Conservation (phyloP, 208 protist species). For the Crithidia mellificae region DNA sequence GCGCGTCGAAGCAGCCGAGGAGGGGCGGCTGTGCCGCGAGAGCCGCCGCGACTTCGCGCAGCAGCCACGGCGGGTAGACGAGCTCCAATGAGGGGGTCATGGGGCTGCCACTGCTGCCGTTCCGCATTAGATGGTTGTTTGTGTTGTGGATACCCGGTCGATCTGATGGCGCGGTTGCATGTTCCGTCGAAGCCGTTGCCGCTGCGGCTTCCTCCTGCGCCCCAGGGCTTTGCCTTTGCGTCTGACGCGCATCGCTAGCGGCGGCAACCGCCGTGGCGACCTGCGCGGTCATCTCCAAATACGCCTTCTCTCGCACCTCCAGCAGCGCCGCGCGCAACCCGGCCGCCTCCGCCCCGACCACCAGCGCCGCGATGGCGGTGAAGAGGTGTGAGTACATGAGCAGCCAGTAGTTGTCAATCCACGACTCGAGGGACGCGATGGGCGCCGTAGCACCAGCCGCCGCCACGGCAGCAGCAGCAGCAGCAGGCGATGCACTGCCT, state of each 20-base stretch:
- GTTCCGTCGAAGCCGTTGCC: background rate
- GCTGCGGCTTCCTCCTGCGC: background rate
- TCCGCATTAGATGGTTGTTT: too few relatives aligned
- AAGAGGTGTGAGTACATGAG: conserved; percentile 53
- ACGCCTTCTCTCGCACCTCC: conserved; percentile 17
- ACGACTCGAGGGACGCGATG: conserved; percentile 23
- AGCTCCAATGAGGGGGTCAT: background rate
- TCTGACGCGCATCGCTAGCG: background rate
- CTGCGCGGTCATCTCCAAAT: conserved; percentile 17
- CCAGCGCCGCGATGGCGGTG: conserved; percentile 28
- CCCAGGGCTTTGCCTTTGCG: background rate
- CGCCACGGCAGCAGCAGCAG: too few relatives aligned
- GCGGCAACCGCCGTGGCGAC: conserved; percentile 8
- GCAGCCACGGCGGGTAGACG: conserved; percentile 17
- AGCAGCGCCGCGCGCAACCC: conserved; percentile 25
- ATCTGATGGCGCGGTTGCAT: background rate
- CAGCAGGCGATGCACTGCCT: too few relatives aligned
- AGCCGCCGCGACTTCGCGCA: conserved; percentile 10
- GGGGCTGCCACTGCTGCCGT: too few relatives aligned
- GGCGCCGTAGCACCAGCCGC: background rate
- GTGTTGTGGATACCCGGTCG: too few relatives aligned
- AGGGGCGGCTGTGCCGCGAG: conserved; percentile 14
- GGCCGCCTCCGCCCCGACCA: conserved; percentile 30
- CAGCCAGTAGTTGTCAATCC: conserved; percentile 65
- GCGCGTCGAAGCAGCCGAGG: conserved; percentile 28